A percentile compares a stretch with the other conserved stretches of the same genome.
Conservation (phyloP, 768 basidiomycete genomes). For the Lentinula sp. region DNA sequence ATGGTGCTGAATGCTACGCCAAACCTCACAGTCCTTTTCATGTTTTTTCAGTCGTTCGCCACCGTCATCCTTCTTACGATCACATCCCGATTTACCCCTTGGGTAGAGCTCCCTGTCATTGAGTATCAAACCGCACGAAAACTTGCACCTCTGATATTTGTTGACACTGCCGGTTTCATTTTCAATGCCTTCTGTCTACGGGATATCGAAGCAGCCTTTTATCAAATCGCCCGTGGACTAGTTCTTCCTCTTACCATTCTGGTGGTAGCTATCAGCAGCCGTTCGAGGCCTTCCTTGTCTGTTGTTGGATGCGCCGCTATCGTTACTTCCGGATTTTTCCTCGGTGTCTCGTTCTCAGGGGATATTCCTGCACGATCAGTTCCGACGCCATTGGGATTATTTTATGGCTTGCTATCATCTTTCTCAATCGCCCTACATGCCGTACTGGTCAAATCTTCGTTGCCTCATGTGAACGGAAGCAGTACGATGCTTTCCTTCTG, state of each 20-base stretch:
- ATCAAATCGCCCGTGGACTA: constrained; percentile 77
- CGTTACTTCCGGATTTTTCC: constrained; percentile 74
- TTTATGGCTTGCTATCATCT: constrained; percentile 65
- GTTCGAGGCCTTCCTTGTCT: constrained; percentile 49
- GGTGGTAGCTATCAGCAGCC: constrained; percentile 58
- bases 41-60: constrained; percentile 23
- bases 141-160: constrained; percentile 25
- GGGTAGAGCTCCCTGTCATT: constrained; percentile 19
- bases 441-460: constrained; percentile 71
- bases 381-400: constrained; percentile 51
- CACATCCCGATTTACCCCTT: constrained; percentile 15
- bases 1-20: constrained; percentile 20
- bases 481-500: constrained; percentile 75
- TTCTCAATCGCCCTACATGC: constrained; percentile 73
- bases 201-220: constrained; percentile 70
- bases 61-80: constrained; percentile 21
- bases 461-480: constrained; percentile 63
- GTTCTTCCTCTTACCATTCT: constrained; percentile 74
- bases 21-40: constrained; percentile 22
- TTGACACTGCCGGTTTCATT: constrained; percentile 29
- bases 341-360: constrained; percentile 37
- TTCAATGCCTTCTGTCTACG: constrained; percentile 21
- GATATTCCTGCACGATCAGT: constrained; percentile 48
- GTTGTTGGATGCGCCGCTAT: constrained; percentile 62
- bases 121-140: constrained; percentile 14